Evolutionary conservation across 805 yeast genomes (phyloP).

Genomic region (Komagataella phaffii): DNA sequence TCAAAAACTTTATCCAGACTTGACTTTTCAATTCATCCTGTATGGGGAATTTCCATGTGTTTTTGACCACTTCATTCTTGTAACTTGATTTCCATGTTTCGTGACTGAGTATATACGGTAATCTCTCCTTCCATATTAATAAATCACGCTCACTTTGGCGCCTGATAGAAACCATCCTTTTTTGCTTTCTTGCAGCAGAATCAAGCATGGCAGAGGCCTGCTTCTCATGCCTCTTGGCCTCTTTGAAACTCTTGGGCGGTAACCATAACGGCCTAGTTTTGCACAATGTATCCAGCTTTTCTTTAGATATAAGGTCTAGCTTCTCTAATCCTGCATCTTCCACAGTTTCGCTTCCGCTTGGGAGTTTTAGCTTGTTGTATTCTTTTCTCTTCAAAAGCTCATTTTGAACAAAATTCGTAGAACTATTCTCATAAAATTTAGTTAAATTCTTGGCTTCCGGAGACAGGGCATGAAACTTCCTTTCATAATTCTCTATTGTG

Average conservation of each 20-base stretch:
- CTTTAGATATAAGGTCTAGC: constrained; percentile 42
- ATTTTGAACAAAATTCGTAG: constrained; percentile 19
- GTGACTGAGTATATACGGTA: constrained; percentile 14
- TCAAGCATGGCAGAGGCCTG: constrained; percentile 30
- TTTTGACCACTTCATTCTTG: constrained; percentile 18
- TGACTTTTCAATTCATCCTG: not conserved
- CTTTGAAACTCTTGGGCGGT: constrained; percentile 49
- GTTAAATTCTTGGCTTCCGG: constrained; percentile 26
- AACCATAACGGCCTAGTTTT: constrained; percentile 60
- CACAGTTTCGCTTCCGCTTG: constrained; percentile 22
- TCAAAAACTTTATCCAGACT: not conserved
- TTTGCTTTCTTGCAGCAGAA: constrained; percentile 15
- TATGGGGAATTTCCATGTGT: constrained; percentile 13
- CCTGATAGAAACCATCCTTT: constrained; percentile 16
- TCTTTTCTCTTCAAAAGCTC: constrained; percentile 20
- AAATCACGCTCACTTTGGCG: constrained; percentile 19
- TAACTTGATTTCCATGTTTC: constrained; percentile 13
- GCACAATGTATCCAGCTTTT: constrained; percentile 39
- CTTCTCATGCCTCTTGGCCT: constrained; percentile 39
- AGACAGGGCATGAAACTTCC: constrained; percentile 12
- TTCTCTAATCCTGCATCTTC: constrained; percentile 39
- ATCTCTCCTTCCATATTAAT: constrained; percentile 20
- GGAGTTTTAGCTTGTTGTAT: constrained; percentile 7
- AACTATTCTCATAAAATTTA: constrained; percentile 24
- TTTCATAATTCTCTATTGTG: constrained; percentile 1